Evolutionary conservation across 1,284 basidiomycete genomes (phyloP), one percentile per base, ranked within the genome.

Genomic region (Porodaedalea pini): DNA sequence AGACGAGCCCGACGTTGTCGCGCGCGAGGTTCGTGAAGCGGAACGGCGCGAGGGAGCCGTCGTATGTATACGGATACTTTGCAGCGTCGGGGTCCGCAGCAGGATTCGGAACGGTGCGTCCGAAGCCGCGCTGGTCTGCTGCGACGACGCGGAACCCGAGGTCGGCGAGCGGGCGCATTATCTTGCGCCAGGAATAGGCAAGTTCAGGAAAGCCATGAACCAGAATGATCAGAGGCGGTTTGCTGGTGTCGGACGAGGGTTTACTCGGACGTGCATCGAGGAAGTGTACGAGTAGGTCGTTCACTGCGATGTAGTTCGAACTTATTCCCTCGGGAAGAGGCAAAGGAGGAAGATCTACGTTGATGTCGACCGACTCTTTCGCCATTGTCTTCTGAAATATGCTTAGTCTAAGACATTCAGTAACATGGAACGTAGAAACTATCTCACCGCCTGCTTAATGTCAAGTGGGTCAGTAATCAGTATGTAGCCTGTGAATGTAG

Each of bases 151-250:
- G 63, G 61, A 68, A 74, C 3, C 71, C 71, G 11, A 72, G 71
- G 13, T 69, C 61, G 0, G 78, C 67, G 31, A 85, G 73, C 1
- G 82, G 81, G 0, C 69, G 60, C 34, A 86, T 72, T 31, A 85
- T 58, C 59, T 80, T 79, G 19, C 83, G 74, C 82, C 82, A 85
- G 6, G 83, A 85, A 63, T 80, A 82, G 1, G 81, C 77, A 8
- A 86, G 72, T 64, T 85, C 84, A 10, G 84, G 83, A 65, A 86
- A 86, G 36, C 84, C 85, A 61, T 86, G 83, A 1, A 85, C 68
- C 29, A 85, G 75, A n/a, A 86, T 61, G 56, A 85, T 65, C 13
- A 86, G 71, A 2, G 79, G 80, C 13, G 29, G 54, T 15, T 37
- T 55, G 15, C 17, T 17, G 19, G 8, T 19, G 17, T 21, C 31